phyloP scores from a whole-genome alignment of 306 rosid genomes.

The Castanea sativa region DNA sequence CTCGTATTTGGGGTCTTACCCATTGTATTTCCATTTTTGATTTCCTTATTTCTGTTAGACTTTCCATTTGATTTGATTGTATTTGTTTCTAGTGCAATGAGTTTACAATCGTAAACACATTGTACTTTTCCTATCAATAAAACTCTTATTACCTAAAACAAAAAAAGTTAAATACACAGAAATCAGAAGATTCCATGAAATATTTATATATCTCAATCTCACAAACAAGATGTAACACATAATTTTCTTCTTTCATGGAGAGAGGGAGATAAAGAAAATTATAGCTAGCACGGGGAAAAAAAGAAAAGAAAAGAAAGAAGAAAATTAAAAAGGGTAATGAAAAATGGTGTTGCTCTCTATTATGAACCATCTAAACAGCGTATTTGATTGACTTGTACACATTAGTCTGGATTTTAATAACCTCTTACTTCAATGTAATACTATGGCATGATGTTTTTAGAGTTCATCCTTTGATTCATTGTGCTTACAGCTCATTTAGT shows the following conservation, averaged over 20 bases:
- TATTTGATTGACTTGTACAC: not conserved
- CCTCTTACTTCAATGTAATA: not conserved
- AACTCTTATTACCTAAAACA: too few relatives aligned
- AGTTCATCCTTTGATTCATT: not conserved
- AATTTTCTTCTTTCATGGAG: not conserved
- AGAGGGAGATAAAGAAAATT: not conserved
- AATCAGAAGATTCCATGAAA: not conserved
- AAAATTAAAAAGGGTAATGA: not conserved
- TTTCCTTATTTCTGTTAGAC: too few relatives aligned
- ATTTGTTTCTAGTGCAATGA: too few relatives aligned
- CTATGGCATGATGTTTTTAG: not conserved
- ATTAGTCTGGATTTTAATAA: not conserved
- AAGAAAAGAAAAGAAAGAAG: not conserved
- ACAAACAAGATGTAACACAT: not conserved
- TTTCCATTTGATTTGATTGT: too few relatives aligned
- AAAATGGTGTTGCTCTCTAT: not conserved
- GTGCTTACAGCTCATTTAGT: not conserved
- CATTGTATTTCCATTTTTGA: too few relatives aligned
- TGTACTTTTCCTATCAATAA: too few relatives aligned
- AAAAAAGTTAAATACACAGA: not conserved
- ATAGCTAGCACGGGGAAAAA: not conserved
- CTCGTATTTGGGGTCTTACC: too few relatives aligned
- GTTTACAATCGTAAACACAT: too few relatives aligned
- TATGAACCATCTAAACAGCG: not conserved
- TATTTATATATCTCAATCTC: not conserved